Conservation (phyloP, 1,284 basidiomycete species). For the Tylopilus sp. region DNA sequence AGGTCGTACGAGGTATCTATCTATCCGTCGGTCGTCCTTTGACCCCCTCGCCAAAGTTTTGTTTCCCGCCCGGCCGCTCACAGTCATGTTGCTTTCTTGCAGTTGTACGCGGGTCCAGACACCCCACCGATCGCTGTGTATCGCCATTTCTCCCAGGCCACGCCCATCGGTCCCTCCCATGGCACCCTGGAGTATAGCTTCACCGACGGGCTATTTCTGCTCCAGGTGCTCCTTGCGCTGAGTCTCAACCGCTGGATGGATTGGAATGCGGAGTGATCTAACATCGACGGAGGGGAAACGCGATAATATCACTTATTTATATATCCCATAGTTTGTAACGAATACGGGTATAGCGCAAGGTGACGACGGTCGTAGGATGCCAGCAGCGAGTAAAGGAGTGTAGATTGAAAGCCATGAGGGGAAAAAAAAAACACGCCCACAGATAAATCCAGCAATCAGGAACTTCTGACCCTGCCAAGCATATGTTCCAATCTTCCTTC, state of each 20-base stretch:
- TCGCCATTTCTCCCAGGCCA: constrained; percentile 48
- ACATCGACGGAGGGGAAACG: constrained; percentile 9
- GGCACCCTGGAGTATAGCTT: constrained; percentile 62
- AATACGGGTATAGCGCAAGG: constrained; percentile 29
- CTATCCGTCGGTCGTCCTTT: neutral
- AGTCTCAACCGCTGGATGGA: constrained; percentile 74
- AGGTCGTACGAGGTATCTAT: constrained; percentile 54
- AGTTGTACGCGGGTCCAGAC: constrained; percentile 49
- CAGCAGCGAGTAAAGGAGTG: constrained; percentile 18
- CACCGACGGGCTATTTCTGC: constrained; percentile 53
- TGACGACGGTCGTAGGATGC: constrained; percentile 7
- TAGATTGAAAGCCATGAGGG: constrained; percentile 6
- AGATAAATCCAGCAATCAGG: constrained; percentile 29
- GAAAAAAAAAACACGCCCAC: constrained; percentile 13
- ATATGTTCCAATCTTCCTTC: constrained; percentile 74
- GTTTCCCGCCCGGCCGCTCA: neutral
- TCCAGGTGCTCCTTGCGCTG: constrained; percentile 61
- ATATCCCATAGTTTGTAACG: constrained; percentile 35
- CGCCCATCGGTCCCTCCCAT: constrained; percentile 59
- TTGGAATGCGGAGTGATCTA: constrained; percentile 43
- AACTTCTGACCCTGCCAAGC: constrained; percentile 53
- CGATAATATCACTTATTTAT: constrained; percentile 31
- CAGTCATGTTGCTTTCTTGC: constrained; percentile 1
- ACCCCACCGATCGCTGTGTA: constrained; percentile 51
- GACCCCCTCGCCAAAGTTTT: neutral